Evolutionary conservation across 164 flowering plant genomes (phyloP).

Genomic region (Liriodendron chinense): DNA sequence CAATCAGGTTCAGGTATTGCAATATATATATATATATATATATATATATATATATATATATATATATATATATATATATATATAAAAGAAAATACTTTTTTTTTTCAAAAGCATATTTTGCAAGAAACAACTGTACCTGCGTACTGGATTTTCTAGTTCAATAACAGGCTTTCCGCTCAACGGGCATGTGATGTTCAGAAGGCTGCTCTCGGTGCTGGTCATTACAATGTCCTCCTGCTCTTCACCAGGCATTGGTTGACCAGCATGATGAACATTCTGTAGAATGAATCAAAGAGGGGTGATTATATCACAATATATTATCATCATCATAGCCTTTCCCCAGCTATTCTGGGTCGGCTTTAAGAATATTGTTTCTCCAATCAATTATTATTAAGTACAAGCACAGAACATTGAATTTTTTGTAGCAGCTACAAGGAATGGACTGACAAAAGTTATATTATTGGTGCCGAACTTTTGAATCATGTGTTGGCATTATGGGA

Average conservation of each 20-base stretch:
- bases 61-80: too few relatives aligned
- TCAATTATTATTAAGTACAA: too few relatives aligned
- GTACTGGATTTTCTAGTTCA: constrained; percentile 70
- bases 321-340: too few relatives aligned
- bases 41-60: too few relatives aligned
- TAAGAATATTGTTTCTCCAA: too few relatives aligned
- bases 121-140: constrained; percentile 45
- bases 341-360: too few relatives aligned
- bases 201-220: constrained; percentile 67
- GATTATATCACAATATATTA: neutral
- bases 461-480: neutral
- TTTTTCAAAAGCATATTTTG: neutral
- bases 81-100: too few relatives aligned
- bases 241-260: constrained; percentile 91
- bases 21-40: too few relatives aligned
- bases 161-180: constrained; percentile 72
- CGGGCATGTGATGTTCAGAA: constrained; percentile 71
- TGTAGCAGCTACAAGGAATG: neutral
- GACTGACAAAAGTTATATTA: neutral
- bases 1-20: too few relatives aligned
- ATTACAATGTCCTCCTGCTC: constrained; percentile 89
- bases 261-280: constrained; percentile 87
- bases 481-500: neutral
- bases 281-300: constrained; percentile 9
- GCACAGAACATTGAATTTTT: too few relatives aligned